Conservation (phyloP, 495 filamentous ascomycete species). For the Letharia lupina region DNA sequence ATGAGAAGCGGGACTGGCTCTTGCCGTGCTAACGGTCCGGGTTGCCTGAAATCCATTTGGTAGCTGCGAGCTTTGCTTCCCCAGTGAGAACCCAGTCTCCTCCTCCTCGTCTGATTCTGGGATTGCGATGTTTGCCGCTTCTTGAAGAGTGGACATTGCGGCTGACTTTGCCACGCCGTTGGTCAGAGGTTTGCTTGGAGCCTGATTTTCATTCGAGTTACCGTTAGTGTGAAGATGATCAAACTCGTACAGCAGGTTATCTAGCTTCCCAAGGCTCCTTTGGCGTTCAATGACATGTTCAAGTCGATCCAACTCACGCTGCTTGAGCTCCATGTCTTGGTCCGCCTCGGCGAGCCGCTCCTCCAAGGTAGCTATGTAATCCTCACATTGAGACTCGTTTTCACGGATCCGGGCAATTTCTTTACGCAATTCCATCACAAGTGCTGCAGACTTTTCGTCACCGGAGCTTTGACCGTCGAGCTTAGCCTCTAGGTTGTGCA, state of each 20-base stretch:
- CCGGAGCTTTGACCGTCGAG: constrained; percentile 83
- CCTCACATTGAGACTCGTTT: constrained; percentile 79
- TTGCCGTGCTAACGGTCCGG: constrained; percentile 25
- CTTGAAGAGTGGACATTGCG: constrained; percentile 34
- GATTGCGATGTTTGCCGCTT: constrained; percentile 45
- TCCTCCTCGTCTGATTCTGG: constrained; percentile 46
- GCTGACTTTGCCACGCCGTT: constrained; percentile 21
- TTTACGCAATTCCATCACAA: constrained; percentile 80
- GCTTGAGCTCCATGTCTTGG: constrained; percentile 93
- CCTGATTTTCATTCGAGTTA: constrained; percentile 31
- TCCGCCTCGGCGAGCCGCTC: constrained; percentile 93
- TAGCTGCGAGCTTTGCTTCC: constrained; percentile 8
- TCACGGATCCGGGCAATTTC: constrained; percentile 85
- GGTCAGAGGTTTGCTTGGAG: constrained; percentile 16
- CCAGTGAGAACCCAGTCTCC: not conserved
- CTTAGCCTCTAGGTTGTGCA: constrained; percentile 82
- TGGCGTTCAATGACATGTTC: constrained; percentile 96
- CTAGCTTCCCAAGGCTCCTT: constrained; percentile 86
- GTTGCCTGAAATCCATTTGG: constrained; percentile 23
- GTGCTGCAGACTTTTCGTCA: constrained; percentile 81
- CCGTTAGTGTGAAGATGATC: constrained; percentile 68
- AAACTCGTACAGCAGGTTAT: constrained; percentile 82
- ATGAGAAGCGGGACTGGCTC: constrained; percentile 24
- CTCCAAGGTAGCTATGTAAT: constrained; percentile 95
- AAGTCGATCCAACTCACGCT: constrained; percentile 86